Evolutionary conservation across 2,329 filamentous ascomycete species (phyloP), one percentile per base, ranked within the genome.

Genomic region (Pseudocercospora eumusae): DNA sequence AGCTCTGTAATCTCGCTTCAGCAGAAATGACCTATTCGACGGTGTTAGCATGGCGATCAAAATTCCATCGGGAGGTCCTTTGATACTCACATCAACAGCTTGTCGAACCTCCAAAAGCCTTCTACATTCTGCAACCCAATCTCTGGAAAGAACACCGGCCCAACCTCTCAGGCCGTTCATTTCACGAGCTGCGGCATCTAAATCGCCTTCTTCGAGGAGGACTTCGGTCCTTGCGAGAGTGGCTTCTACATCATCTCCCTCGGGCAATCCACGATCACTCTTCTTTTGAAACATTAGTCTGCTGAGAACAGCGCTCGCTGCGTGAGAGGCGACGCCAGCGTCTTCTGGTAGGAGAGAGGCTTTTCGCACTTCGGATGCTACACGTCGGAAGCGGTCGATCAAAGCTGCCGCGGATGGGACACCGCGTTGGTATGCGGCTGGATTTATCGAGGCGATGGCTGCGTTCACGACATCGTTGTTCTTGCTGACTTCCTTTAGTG

Each of bases 241-340:
- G 72, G 92, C 96, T 83, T 99, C 95, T 21, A 98, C 93, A 73
- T 98, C 93, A 69, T 91, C 84, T 20, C 93, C 92, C 23, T 87
- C 87, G 0, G 92, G 89, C 52, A 95, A 82, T 9, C 90, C 91
- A 3, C 75, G 71, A 50, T 74, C 73, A 33, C 63, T 63, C 64
- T 73, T 88, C 84, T 98, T 98, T 83, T 92, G 92, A 85, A 99
- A 98, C 80, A 98, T 87, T 57, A 98, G 84, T 80, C 96, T 96
- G 82, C 91, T 96, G 71, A 99, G 82, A 52, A 96, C 83, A 76
- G 91, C 89, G 76, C 90, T 95, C 47, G 92, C 93, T 2, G 93
- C 92, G 76, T 99, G 95, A 72, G 90, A 95, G 20, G 95, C 93
- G 25, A 99, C 90, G 69, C 95, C 95, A 0, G 95, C 95, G 72